Evolutionary conservation across 1,284 basidiomycete species (phyloP), one percentile per base, ranked within the genome.

Genomic region (Tilletia caries): DNA sequence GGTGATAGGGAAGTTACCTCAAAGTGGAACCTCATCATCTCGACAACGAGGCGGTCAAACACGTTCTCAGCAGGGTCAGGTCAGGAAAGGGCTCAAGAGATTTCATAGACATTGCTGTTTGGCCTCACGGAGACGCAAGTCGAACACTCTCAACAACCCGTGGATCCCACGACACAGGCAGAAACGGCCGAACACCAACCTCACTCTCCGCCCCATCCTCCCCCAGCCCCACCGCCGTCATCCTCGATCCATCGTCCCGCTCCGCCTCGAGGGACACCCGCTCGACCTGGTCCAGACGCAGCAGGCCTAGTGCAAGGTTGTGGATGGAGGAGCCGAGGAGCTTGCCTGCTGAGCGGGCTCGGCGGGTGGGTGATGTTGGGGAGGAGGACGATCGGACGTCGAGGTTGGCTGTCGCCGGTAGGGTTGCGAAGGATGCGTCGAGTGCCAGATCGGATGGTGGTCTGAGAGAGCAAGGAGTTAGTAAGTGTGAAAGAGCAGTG

Each of bases 261-360:
- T 23, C 64, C 44, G 33, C 25, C 27, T 37, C 54, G 29, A 27
- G 10, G 33, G 62, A 33, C 74, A 72, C 72, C 29, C 78, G 67
- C 3, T 70, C 66, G 1, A 79, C 79, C 46, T 81, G 79, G 64
- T 81, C 79, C 27, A 82, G 54, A 2, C 80, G 62, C 2, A 82
- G 65, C 15, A 76, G 73, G 0, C 68, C 80, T 3, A 82, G 65
- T 0, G 77, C 80, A n/a, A 80, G 48, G 66, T 80, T 81, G 67
- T 79, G 69, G 10, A 82, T 69, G 1, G 75, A 76, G 1, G 66
- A 52, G 10, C 76, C 70, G 2, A 62, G 29, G 62, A 79, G 76
- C 44, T 78, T 80, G 23, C 80, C 80, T 0, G 80, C 79, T 15
- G 80, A 78, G 54, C 73, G 72, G 15, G 71, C 73, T 33, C 75